These are phyloP conservation scores for Geosmithia flava DNA, from an alignment of 2,329 filamentous ascomycete species.

Conservation along the genomic window DNA sequence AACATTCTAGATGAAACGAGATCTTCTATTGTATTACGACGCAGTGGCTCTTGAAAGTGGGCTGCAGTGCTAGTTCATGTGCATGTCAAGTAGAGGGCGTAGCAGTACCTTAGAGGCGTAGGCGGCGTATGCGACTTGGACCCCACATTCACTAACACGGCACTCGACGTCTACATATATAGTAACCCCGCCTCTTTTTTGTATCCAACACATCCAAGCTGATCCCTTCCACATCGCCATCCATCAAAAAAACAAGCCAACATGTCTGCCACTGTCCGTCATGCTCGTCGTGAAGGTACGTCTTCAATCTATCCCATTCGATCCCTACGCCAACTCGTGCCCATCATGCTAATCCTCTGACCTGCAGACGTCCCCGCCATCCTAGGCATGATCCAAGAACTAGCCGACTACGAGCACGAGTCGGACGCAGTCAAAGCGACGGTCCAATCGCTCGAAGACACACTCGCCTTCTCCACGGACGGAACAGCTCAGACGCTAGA, in stretches of 20 bases:
- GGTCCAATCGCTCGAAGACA: conserved; percentile 55
- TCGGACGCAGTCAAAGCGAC: conserved; percentile 67
- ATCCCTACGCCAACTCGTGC: not conserved
- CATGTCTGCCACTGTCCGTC: conserved; percentile 11
- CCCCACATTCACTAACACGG: not conserved
- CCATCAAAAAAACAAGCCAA: not conserved
- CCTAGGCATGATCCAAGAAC: conserved; percentile 67
- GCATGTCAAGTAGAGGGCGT: too few species aligned
- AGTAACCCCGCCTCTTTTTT: not conserved
- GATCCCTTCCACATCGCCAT: not conserved
- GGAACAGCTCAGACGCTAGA: conserved; percentile 32
- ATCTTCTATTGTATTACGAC: too few species aligned
- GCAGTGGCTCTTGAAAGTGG: too few species aligned
- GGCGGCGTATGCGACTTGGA: too few species aligned
- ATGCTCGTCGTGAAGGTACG: conserved; percentile 48
- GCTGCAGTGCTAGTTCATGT: too few species aligned
- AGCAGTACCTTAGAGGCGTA: too few species aligned
- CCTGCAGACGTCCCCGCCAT: conserved; percentile 67
- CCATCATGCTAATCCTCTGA: not conserved
- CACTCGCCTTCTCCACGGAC: conserved; percentile 59
- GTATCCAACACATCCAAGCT: too few species aligned
- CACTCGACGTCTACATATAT: not conserved
- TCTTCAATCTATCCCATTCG: not conserved
- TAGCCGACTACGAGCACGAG: conserved; percentile 81
- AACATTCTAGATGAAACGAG: too few species aligned